phyloP scores from a whole-genome alignment of 2,329 filamentous ascomycete genomes.

The Botrytis byssoidea region DNA sequence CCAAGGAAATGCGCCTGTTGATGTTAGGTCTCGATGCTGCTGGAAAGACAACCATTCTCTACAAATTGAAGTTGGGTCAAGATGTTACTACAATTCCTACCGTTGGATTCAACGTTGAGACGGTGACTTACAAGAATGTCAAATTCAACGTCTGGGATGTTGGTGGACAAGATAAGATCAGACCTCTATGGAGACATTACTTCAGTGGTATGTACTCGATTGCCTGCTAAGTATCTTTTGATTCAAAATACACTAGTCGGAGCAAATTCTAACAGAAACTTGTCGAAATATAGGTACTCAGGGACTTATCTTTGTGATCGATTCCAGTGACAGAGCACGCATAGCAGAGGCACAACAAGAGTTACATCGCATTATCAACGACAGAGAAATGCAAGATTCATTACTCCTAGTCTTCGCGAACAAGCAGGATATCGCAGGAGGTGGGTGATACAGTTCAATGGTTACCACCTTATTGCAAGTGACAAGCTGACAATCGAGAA shows the following conservation, averaged over 20 bases:
- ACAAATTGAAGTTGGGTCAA: slow-evolving; percentile 98
- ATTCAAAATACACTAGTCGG: not conserved
- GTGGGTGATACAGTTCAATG: slow-evolving; percentile 46
- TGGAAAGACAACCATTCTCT: slow-evolving; percentile 98
- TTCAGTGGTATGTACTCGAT: slow-evolving; percentile 65
- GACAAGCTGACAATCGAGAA: slow-evolving; percentile 39
- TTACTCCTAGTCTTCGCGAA: slow-evolving; percentile 95
- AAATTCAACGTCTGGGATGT: slow-evolving; percentile 99
- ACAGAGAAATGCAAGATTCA: slow-evolving; percentile 96
- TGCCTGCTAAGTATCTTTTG: not conserved
- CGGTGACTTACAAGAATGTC: slow-evolving; percentile 98
- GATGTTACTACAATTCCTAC: slow-evolving; percentile 98
- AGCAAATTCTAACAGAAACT: slow-evolving; percentile 17
- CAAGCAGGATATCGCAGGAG: slow-evolving; percentile 91
- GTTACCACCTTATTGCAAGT: no score
- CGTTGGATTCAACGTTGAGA: slow-evolving; percentile 99
- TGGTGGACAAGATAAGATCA: slow-evolving; percentile 97
- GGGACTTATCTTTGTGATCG: slow-evolving; percentile 97
- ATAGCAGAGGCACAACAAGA: slow-evolving; percentile 93
- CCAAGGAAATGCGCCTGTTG: slow-evolving; percentile 97
- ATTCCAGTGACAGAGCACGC: slow-evolving; percentile 86
- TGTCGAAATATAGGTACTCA: slow-evolving; percentile 68
- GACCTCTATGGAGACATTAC: slow-evolving; percentile 96
- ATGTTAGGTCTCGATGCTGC: slow-evolving; percentile 98
- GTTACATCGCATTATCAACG: slow-evolving; percentile 95